These are phyloP conservation scores for Aspergillus cristatus DNA, from an alignment of 495 filamentous ascomycete genomes.

Conservation along the genomic window DNA sequence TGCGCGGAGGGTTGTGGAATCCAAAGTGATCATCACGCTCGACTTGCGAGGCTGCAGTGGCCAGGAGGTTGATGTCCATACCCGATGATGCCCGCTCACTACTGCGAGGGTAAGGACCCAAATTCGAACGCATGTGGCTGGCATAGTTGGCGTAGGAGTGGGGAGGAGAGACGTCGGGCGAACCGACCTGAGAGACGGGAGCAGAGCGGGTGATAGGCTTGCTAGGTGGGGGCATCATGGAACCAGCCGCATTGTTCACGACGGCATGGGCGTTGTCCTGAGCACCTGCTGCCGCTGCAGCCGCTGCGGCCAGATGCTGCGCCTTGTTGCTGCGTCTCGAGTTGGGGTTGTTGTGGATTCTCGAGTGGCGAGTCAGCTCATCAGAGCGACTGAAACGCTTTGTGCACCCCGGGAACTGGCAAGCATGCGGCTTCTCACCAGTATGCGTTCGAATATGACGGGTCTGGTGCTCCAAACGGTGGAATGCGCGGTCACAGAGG, in stretches of 20 bases:
- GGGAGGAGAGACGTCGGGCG: constrained; percentile 92
- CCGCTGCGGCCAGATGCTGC: constrained; percentile 50
- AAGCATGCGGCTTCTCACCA: constrained; percentile 95
- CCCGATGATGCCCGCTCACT: constrained; percentile 39
- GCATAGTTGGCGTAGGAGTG: constrained; percentile 76
- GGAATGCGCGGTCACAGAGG: constrained; percentile 97
- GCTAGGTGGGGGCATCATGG: constrained; percentile 69
- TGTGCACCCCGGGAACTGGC: constrained; percentile 88
- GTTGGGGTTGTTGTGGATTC: constrained; percentile 99
- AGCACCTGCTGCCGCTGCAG: constrained; percentile 37
- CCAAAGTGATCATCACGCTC: constrained; percentile 64
- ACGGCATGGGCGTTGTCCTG: constrained; percentile 38
- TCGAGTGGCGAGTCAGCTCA: constrained; percentile 90
- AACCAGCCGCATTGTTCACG: constrained; percentile 36
- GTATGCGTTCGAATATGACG: constrained; percentile 96
- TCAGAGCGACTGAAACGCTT: constrained; percentile 97
- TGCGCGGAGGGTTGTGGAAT: constrained; percentile 26
- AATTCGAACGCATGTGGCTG: constrained; percentile 49
- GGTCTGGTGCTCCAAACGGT: constrained; percentile 96
- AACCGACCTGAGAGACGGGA: constrained; percentile 80
- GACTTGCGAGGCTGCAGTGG: constrained; percentile 79
- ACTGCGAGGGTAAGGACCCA: constrained; percentile 57
- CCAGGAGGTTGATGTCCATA: constrained; percentile 82
- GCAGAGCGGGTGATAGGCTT: constrained; percentile 70
- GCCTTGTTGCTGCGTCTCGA: constrained; percentile 89